Percentiles rank a stretch among this genome's conserved stretches.
Evolutionary conservation across 1,139 yeast species (phyloP).

Genomic region (Saccharomyces pastorianus): DNA sequence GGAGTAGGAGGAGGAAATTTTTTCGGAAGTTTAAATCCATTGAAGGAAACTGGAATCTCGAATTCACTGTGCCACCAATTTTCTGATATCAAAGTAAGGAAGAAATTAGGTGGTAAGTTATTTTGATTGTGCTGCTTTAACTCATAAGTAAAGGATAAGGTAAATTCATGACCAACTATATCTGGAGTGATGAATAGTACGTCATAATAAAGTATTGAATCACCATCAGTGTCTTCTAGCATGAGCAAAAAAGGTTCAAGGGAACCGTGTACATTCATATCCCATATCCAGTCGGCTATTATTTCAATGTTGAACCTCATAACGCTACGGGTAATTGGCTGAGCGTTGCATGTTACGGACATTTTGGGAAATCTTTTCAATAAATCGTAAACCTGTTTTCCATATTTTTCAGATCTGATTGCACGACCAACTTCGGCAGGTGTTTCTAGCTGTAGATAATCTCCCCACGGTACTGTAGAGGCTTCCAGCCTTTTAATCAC

Average conservation of each 20-base stretch:
- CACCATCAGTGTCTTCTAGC: constrained; percentile 84
- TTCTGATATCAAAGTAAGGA: constrained; percentile 66
- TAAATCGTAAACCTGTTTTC: constrained; percentile 53
- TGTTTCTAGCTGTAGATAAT: constrained; percentile 47
- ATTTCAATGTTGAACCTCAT: constrained; percentile 60
- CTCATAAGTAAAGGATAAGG: constrained; percentile 58
- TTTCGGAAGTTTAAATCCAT: constrained; percentile 53
- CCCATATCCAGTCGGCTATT: constrained; percentile 74
- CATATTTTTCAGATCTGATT: constrained; percentile 60
- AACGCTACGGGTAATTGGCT: constrained; percentile 68
- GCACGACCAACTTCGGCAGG: constrained; percentile 79
- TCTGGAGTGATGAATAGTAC: constrained; percentile 44
- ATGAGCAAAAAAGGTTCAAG: constrained; percentile 59
- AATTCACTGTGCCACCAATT: constrained; percentile 76
- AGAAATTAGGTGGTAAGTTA: constrained; percentile 68
- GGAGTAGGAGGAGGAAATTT: constrained; percentile 56
- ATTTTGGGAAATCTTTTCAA: constrained; percentile 68
- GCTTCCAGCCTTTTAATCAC: constrained; percentile 69
- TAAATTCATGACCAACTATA: constrained; percentile 45
- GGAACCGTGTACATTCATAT: constrained; percentile 49
- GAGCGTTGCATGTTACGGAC: constrained; percentile 49
- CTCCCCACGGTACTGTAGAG: constrained; percentile 75
- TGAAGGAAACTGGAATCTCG: constrained; percentile 53
- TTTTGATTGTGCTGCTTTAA: constrained; percentile 33
- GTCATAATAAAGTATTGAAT: constrained; percentile 54